Evolutionary conservation across 139 green algal genomes (phyloP).

Genomic region (Picochlorum sp.): DNA sequence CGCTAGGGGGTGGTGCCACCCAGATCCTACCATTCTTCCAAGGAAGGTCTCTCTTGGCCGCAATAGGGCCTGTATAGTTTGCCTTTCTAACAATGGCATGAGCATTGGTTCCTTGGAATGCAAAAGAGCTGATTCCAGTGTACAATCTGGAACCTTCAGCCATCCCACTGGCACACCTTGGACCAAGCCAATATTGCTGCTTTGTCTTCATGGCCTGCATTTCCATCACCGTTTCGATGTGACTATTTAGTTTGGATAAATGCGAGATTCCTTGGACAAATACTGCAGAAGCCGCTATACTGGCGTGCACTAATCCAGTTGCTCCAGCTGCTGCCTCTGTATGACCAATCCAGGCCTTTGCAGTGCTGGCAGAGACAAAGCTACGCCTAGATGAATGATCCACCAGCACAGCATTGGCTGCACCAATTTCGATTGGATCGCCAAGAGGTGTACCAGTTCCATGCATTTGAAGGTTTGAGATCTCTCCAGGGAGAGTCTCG

Average conservation of each 20-base stretch:
- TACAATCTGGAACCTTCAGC: background rate
- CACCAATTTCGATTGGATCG: constrained; percentile 64
- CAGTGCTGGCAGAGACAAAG: constrained; percentile 27
- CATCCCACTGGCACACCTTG: background rate
- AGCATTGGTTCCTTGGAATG: constrained; percentile 68
- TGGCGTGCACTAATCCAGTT: constrained; percentile 38
- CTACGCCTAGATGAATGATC: constrained; percentile 24
- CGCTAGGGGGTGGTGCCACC: constrained; percentile 32
- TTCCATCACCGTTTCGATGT: constrained; percentile 24
- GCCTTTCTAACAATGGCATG: constrained; percentile 24
- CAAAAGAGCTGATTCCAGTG: constrained; percentile 54
- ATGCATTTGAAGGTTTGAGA: constrained; percentile 56
- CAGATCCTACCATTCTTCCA: constrained; percentile 13
- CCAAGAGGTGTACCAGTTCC: constrained; percentile 70
- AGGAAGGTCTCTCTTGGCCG: background rate
- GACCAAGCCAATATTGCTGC: constrained; percentile 14
- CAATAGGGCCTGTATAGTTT: background rate
- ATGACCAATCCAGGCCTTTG: constrained; percentile 63
- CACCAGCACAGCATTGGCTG: constrained; percentile 33
- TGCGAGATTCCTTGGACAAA: constrained; percentile 27
- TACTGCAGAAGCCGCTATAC: constrained; percentile 9
- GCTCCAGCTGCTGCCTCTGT: constrained; percentile 71
- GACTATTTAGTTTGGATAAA: constrained; percentile 18
- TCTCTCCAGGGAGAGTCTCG: constrained; percentile 13
- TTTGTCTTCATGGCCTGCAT: constrained; percentile 17